These are phyloP conservation scores for Setomelanomma holmii DNA, from an alignment of 2,329 filamentous ascomycete genomes.

Conservation along the genomic window DNA sequence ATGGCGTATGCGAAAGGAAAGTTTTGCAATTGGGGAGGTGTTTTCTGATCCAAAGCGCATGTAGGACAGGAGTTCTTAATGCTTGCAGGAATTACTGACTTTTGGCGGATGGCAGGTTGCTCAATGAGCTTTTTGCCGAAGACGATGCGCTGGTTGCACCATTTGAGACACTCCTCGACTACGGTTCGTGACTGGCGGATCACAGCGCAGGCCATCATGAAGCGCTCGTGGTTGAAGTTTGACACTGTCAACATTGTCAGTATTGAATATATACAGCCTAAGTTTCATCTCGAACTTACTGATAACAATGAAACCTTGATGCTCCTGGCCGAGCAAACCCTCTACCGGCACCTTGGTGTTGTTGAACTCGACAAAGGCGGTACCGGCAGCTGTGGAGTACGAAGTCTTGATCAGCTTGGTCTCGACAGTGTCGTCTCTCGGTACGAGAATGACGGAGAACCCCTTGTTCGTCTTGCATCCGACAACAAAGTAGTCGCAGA, in stretches of 20 bases:
- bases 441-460: slow-evolving; percentile 77
- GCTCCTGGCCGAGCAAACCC: slow-evolving; percentile 80
- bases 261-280: too few relatives aligned
- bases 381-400: slow-evolving; percentile 81
- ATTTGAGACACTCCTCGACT: slow-evolving; percentile 85
- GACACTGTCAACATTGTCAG: slow-evolving; percentile 55
- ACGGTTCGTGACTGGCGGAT: slow-evolving; percentile 71
- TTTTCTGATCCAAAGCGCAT: background rate
- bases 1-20: background rate
- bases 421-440: slow-evolving; percentile 75
- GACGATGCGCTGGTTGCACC: slow-evolving; percentile 85
- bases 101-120: slow-evolving; percentile 81
- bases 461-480: slow-evolving; percentile 81
- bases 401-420: slow-evolving; percentile 80
- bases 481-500: slow-evolving; percentile 82
- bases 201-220: slow-evolving; percentile 73
- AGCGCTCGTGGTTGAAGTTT: slow-evolving; percentile 90
- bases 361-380: slow-evolving; percentile 81
- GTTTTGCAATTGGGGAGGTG: background rate
- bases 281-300: slow-evolving; percentile 46
- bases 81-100: slow-evolving; percentile 57
- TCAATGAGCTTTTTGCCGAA: slow-evolving; percentile 83
- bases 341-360: slow-evolving; percentile 84
- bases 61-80: slow-evolving; percentile 1
- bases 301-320: slow-evolving; percentile 86